Conservation (phyloP, 2,329 filamentous ascomycete species). For the Blastomyces silverae region DNA sequence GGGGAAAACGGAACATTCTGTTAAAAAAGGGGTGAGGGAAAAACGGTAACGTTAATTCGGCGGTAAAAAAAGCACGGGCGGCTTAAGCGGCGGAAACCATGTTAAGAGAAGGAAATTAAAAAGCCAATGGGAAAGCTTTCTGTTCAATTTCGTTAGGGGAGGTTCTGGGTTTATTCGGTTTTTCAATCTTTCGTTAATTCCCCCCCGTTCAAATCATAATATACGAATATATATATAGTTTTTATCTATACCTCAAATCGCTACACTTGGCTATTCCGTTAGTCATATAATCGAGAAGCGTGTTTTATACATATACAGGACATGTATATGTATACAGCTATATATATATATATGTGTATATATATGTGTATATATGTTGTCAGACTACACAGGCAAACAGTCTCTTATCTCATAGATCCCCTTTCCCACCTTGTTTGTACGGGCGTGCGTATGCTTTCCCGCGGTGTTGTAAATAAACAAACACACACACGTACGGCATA, state of each 20-base stretch:
- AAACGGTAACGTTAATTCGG: neutral
- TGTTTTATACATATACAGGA: neutral
- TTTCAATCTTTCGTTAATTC: neutral
- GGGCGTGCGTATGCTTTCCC: neutral
- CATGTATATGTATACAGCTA: neutral
- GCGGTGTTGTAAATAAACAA: neutral
- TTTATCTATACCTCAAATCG: neutral
- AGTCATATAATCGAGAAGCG: constrained; percentile 9
- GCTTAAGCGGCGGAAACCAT: neutral
- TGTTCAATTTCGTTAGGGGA: neutral
- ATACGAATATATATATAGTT: neutral
- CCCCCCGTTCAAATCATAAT: neutral
- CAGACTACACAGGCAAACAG: neutral
- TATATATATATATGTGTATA: neutral
- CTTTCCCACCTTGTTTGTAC: neutral
- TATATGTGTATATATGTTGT: neutral
- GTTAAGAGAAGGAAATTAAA: neutral
- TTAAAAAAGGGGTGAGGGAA: neutral
- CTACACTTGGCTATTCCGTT: constrained; percentile 9
- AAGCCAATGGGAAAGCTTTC: neutral
- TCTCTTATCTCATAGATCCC: neutral
- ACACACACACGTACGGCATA: neutral
- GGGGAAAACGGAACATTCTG: neutral
- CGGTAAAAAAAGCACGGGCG: neutral
- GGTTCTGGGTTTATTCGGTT: neutral